Evolutionary conservation across 2,329 filamentous ascomycete genomes (phyloP).

Genomic region (Knufia fluminis): DNA sequence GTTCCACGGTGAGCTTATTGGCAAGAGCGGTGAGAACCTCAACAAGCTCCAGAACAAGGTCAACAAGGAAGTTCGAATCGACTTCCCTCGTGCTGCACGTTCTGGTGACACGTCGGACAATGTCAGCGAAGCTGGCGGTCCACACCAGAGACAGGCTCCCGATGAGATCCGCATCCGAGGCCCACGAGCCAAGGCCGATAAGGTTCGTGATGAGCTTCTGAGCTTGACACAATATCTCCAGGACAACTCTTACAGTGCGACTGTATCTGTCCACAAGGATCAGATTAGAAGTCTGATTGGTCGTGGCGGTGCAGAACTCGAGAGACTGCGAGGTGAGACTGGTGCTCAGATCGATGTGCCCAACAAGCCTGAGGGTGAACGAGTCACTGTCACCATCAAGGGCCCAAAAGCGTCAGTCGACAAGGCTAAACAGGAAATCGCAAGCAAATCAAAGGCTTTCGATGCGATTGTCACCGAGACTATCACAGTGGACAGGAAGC

Average conservation of each 20-base stretch:
- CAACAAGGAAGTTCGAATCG: constrained; percentile 67
- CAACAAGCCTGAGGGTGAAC: constrained; percentile 62
- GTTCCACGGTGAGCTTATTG: constrained; percentile 90
- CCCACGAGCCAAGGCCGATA: constrained; percentile 84
- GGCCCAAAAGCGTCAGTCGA: constrained; percentile 86
- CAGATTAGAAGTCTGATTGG: constrained; percentile 93
- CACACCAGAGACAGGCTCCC: constrained; percentile 60
- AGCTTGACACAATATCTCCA: constrained; percentile 80
- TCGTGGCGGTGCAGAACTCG: constrained; percentile 79
- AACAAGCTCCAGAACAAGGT: constrained; percentile 88
- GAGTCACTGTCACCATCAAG: constrained; percentile 82
- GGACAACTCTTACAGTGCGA: constrained; percentile 73
- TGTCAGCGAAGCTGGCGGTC: constrained; percentile 54
- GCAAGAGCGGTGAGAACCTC: constrained; percentile 75
- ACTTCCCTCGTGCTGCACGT: constrained; percentile 65
- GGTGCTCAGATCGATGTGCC: constrained; percentile 90
- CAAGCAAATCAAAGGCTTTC: constrained; percentile 77
- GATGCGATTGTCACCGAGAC: constrained; percentile 80
- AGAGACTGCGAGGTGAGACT: constrained; percentile 73
- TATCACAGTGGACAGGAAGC: constrained; percentile 86
- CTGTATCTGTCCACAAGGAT: constrained; percentile 77
- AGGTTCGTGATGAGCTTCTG: constrained; percentile 82
- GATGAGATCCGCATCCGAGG: constrained; percentile 90
- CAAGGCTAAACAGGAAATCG: constrained; percentile 80
- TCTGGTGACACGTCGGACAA: constrained; percentile 65